Percentiles rank a stretch among this genome's conserved stretches.
Evolutionary conservation across 768 basidiomycete genomes (phyloP).

Genomic region (Tricholoma bakamatsutake): DNA sequence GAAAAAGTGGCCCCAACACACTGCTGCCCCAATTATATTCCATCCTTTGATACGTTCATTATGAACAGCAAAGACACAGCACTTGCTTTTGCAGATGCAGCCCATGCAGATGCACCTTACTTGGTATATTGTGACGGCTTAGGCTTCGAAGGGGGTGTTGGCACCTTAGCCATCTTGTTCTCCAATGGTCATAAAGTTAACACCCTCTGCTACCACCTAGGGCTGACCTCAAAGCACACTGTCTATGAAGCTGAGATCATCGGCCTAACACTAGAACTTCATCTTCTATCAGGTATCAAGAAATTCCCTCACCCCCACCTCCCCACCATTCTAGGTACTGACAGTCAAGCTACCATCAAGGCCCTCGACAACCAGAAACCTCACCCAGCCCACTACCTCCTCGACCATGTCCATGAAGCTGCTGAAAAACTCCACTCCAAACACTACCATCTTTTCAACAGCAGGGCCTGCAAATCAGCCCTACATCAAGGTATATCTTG

Average conservation of each 20-base stretch:
- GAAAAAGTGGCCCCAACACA: not conserved
- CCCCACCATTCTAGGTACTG: not conserved
- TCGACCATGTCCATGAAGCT: not conserved
- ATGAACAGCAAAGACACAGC: not conserved
- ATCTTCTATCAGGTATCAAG: not conserved
- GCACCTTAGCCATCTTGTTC: constrained; percentile 5
- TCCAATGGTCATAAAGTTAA: not conserved
- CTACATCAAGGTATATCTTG: not conserved
- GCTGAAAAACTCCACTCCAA: constrained; percentile 3
- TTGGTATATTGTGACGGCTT: constrained; percentile 6
- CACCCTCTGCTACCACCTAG: constrained; percentile 1
- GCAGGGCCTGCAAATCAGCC: not conserved
- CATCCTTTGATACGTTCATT: constrained; percentile 4
- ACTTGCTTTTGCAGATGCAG: not conserved
- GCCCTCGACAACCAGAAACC: too few species aligned
- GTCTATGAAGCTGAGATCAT: constrained; percentile 8
- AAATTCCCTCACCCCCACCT: not conserved
- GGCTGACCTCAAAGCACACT: not conserved
- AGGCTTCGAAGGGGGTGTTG: constrained; percentile 4
- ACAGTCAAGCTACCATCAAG: too few species aligned
- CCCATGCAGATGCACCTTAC: not conserved
- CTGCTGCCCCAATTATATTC: not conserved
- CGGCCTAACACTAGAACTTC: constrained; percentile 3
- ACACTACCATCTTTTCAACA: not conserved
- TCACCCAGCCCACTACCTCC: constrained; percentile 4